Percentiles rank a stretch among this genome's conserved stretches.
Conservation (phyloP, 768 basidiomycete genomes). For the Lactifluus echinatus region DNA sequence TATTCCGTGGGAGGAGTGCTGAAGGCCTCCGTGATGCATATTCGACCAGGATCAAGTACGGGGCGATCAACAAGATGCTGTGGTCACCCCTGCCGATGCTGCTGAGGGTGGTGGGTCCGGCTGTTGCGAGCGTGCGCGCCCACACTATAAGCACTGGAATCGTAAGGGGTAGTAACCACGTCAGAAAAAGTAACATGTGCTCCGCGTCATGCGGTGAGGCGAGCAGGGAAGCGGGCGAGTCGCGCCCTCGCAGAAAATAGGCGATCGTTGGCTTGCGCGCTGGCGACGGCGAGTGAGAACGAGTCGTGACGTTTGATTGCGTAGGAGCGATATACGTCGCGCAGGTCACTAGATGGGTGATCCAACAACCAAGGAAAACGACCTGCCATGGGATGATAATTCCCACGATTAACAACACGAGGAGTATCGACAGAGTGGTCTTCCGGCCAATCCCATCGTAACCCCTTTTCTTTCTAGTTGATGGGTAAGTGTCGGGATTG, state of each 20-base stretch:
- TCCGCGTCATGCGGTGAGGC: constrained; percentile 35
- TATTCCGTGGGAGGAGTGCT: constrained; percentile 27
- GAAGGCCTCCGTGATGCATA: constrained; percentile 44
- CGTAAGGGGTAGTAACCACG: constrained; percentile 69
- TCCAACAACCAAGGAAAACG: constrained; percentile 76
- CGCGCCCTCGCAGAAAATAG: background rate
- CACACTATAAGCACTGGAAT: constrained; percentile 80
- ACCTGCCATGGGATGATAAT: constrained; percentile 88
- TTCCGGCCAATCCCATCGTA: constrained; percentile 24
- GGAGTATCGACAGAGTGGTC: constrained; percentile 41
- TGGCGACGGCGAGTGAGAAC: background rate
- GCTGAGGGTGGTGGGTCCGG: constrained; percentile 68
- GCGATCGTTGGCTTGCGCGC: constrained; percentile 3
- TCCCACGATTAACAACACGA: constrained; percentile 60
- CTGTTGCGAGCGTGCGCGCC: constrained; percentile 77
- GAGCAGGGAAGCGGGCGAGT: background rate
- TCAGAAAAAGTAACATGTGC: constrained; percentile 67
- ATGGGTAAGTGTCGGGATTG: background rate
- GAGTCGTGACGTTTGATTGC: background rate
- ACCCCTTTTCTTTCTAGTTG: constrained; percentile 22
- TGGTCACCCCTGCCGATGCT: constrained; percentile 75
- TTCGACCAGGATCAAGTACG: constrained; percentile 57
- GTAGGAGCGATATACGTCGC: constrained; percentile 25
- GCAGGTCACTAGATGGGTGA: constrained; percentile 68
- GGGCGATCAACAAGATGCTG: constrained; percentile 52